Percentiles rank a stretch among this genome's conserved stretches.
phyloP scores from a whole-genome alignment of 169 alveolate genomes.

The Cryptosporidium ubiquitum region DNA sequence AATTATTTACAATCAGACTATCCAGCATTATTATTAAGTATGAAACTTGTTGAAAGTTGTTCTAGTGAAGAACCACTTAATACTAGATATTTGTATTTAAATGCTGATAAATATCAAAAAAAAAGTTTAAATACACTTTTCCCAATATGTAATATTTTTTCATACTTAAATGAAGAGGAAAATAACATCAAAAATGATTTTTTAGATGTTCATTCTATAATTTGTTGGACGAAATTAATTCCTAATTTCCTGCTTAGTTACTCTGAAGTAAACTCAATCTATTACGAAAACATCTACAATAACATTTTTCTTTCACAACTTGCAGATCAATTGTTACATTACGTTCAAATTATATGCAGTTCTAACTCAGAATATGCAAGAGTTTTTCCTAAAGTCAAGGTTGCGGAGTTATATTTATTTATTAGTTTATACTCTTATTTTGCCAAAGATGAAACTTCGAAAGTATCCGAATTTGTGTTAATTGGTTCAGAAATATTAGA shows the following conservation, averaged over 20 bases:
- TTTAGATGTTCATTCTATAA: slow-evolving; percentile 5
- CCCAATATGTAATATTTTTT: slow-evolving; percentile 18
- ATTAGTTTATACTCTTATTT: slow-evolving; percentile 12
- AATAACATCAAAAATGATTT: not conserved
- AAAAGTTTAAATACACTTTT: not conserved
- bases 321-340: slow-evolving; percentile 9
- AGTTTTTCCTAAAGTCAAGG: not conserved
- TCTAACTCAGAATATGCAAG: not conserved
- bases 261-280: not conserved
- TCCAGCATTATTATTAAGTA: slow-evolving; percentile 11
- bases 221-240: slow-evolving; percentile 31
- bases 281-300: not conserved
- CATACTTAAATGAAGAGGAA: slow-evolving; percentile 1
- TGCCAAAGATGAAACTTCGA: slow-evolving; percentile 11
- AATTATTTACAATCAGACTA: not conserved
- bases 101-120: not conserved
- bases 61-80: not conserved
- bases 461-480: not conserved
- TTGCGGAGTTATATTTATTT: slow-evolving; percentile 42
- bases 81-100: not conserved
- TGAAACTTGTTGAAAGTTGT: not conserved
- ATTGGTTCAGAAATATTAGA: not conserved
- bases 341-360: not conserved
- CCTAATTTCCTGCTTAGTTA: slow-evolving; percentile 28
- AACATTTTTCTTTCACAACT: slow-evolving; percentile 25